These are phyloP conservation scores for Populus tomentosa DNA, from an alignment of 441 rosid genomes.

Conservation along the genomic window DNA sequence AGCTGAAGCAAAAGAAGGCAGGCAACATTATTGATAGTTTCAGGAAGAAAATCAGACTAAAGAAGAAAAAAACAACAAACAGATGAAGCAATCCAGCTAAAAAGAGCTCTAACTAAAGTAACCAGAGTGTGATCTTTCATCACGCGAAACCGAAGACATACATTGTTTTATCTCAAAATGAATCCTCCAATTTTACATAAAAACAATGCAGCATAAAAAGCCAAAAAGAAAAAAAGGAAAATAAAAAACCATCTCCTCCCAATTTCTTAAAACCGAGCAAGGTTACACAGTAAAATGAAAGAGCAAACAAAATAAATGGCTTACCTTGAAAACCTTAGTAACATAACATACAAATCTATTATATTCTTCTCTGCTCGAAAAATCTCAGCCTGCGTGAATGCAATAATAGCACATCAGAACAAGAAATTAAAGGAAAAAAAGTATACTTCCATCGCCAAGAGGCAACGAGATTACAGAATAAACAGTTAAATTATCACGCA, in stretches of 20 bases:
- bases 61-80: background rate
- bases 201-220: background rate
- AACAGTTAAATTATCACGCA: background rate
- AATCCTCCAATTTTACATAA: conserved; percentile 1
- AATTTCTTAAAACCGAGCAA: background rate
- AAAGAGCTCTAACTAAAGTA: background rate
- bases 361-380: conserved; percentile 85
- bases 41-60: background rate
- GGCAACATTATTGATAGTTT: conserved; percentile 4
- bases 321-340: conserved; percentile 91
- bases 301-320: background rate
- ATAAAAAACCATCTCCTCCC: background rate
- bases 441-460: background rate
- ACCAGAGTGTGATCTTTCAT: background rate
- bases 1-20: conserved; percentile 45
- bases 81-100: background rate
- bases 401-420: conserved; percentile 18
- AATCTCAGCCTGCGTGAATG: conserved; percentile 69
- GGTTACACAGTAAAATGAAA: background rate
- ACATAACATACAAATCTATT: conserved; percentile 89
- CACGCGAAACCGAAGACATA: background rate
- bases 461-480: background rate
- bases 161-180: background rate
- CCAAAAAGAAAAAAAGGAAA: background rate
- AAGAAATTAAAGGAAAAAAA: background rate